phyloP scores from a whole-genome alignment of 2,329 filamentous ascomycete species.

The Fusarium albidum region DNA sequence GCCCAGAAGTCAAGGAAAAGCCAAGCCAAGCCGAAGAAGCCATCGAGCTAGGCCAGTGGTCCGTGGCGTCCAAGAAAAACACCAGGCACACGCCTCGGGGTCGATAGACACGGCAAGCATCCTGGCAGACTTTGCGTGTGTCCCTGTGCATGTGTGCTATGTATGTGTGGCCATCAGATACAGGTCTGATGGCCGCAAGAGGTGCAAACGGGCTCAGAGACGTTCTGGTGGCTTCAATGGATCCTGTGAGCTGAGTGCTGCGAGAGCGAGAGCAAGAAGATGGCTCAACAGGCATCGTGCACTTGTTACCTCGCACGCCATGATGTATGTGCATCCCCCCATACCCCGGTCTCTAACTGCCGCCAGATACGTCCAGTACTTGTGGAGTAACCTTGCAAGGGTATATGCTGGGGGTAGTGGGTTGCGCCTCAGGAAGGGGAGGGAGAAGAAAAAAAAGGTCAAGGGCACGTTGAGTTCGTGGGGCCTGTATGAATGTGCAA shows the following conservation, averaged over 20 bases:
- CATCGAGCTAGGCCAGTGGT: slow-evolving; percentile 25
- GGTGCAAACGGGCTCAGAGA: slow-evolving; percentile 28
- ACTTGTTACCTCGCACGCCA: slow-evolving; percentile 16
- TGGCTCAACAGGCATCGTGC: slow-evolving; percentile 17
- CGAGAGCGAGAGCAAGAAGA: slow-evolving; percentile 10
- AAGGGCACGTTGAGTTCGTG: slow-evolving; percentile 17
- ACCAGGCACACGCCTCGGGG: slow-evolving; percentile 28
- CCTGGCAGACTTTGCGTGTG: slow-evolving; percentile 32
- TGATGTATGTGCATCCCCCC: slow-evolving; percentile 18
- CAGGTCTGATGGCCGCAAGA: slow-evolving; percentile 19
- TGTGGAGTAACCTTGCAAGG: slow-evolving; percentile 26
- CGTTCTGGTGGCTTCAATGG: slow-evolving; percentile 20
- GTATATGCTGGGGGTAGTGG: slow-evolving; percentile 6
- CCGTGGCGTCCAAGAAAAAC: slow-evolving; percentile 30
- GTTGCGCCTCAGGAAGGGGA: slow-evolving; percentile 16
- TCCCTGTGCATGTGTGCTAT: slow-evolving; percentile 35
- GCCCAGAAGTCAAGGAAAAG: slow-evolving; percentile 23
- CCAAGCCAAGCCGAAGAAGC: slow-evolving; percentile 25
- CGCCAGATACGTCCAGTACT: slow-evolving; percentile 24
- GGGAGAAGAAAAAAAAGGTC: background rate
- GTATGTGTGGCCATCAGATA: slow-evolving; percentile 32
- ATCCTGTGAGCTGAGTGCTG: slow-evolving; percentile 14
- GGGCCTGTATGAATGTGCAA: slow-evolving; percentile 26
- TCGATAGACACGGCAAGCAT: slow-evolving; percentile 28
- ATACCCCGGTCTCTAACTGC: slow-evolving; percentile 23